A percentile compares a stretch with the other conserved stretches of the same genome.
These are phyloP conservation scores for Cladophialophora bantiana DNA, from an alignment of 2,329 filamentous ascomycete genomes.

Conservation along the genomic window DNA sequence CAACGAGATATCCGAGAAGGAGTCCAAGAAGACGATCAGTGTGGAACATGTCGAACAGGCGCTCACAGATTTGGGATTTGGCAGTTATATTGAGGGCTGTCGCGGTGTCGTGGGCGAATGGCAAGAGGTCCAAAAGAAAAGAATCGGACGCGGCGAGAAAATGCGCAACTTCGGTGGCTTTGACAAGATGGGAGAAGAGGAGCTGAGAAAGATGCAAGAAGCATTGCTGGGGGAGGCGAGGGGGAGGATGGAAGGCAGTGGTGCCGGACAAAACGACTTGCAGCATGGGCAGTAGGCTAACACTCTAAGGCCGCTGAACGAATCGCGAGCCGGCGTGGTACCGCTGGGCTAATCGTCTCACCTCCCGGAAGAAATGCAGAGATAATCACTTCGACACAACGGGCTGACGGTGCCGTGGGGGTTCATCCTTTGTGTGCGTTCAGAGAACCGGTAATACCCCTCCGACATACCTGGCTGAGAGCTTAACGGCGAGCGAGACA, in stretches of 20 bases:
- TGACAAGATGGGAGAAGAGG: conserved; percentile 88
- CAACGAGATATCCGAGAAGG: conserved; percentile 98
- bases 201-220: conserved; percentile 86
- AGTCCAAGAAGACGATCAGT: conserved; percentile 98
- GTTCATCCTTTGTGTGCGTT: neutral
- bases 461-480: neutral
- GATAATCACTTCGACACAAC: no score
- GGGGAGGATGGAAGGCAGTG: conserved; percentile 58
- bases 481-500: neutral
- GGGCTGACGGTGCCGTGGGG: neutral
- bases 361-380: neutral
- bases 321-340: neutral
- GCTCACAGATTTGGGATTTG: conserved; percentile 88
- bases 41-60: conserved; percentile 98
- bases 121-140: conserved; percentile 89
- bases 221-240: conserved; percentile 87
- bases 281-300: conserved; percentile 8
- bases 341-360: neutral
- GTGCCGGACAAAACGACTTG: conserved; percentile 6
- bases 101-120: conserved; percentile 87
- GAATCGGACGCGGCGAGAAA: conserved; percentile 70
- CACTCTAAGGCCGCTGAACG: neutral
- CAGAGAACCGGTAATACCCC: neutral
- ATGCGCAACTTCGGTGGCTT: conserved; percentile 97
- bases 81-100: conserved; percentile 88